Base-by-base conservation (phyloP, 768 basidiomycete genomes). In the Paxillus involutus region DNA sequence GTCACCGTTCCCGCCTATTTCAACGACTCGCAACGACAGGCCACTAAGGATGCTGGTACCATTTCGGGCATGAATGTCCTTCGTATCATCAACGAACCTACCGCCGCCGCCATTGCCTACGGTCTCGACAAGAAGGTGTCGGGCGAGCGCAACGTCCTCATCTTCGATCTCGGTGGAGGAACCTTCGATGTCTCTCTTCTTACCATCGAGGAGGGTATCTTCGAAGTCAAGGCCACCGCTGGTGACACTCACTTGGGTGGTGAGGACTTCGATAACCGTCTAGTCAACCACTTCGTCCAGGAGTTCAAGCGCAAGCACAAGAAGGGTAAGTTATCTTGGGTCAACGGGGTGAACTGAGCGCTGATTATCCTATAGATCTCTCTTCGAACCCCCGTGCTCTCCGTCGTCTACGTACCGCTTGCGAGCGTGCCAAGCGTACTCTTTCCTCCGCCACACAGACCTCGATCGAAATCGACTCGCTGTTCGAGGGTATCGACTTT, bases 81-180 rank as follows among this genome's bases (percentile, higher is more conserved):
- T 67, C 94, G 96, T 77, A 97, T 98, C 73, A 96, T 98, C 79
- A 98, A 98, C 77, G 96, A 98, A 74, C 94, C 96, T 37, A 98
- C 96, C 44, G 96, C 96, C 39, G 96, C 96, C 49, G 95, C 95
- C 59, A 98, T 98, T 66, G 95, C 95, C 35, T 98, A 98, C 75
- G 95, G 95, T 77, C 91, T 98, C 49, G 95, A 98, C 79, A 94
- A 94, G 78, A 92, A 96, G 76, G 85, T 89, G 54, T 71, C 72
- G 30, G 88, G 90, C 60, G 95, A 98, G 75, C 88, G 89, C 57
- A 96, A 97, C 70, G 94, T 98, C 63, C 83, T 98, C 68, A 96
- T 98, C 72, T 98, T 97, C 78, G 95, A 98, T 80, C 88, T 98
- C 39, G 95, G 94, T 58, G 95, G 95, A 79, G 95, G 94, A 78